Conservation (phyloP, 768 basidiomycete genomes). For the Lactarius psammicola region DNA sequence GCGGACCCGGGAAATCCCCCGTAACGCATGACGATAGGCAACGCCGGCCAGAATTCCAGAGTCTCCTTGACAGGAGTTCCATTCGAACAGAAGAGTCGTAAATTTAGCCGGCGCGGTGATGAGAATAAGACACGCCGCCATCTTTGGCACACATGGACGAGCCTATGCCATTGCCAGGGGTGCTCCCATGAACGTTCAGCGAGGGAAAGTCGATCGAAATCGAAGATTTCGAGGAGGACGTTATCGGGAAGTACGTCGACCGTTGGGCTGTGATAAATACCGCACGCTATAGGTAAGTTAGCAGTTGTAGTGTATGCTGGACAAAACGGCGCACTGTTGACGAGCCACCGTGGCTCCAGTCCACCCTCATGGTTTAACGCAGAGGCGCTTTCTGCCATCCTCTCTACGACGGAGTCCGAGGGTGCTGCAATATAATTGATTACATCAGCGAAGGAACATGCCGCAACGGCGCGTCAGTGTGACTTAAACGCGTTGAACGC, state of each 20-base stretch:
- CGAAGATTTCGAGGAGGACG: neutral
- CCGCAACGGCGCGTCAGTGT: slow-evolving; percentile 8
- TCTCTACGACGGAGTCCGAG: too few species aligned
- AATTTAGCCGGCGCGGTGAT: neutral
- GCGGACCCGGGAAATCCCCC: neutral
- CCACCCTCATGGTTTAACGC: neutral
- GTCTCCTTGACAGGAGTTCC: neutral
- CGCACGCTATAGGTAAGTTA: neutral
- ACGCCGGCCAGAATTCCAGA: neutral
- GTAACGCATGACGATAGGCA: neutral
- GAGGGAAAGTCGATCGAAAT: neutral
- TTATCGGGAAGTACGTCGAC: neutral
- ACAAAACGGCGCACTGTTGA: neutral
- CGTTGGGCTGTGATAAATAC: neutral
- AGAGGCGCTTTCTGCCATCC: too few species aligned
- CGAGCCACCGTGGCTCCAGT: neutral
- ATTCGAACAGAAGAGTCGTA: neutral
- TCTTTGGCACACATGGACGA: neutral
- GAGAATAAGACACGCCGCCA: slow-evolving; percentile 2
- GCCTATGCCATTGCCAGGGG: neutral
- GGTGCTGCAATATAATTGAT: too few species aligned
- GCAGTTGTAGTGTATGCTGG: neutral
- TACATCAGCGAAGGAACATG: slow-evolving; percentile 17
- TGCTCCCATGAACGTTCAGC: neutral
- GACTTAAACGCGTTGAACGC: slow-evolving; percentile 4